Percentiles rank a stretch among this genome's conserved stretches.
Evolutionary conservation across 345 rosid genomes (phyloP).

Genomic region (Populus alba): DNA sequence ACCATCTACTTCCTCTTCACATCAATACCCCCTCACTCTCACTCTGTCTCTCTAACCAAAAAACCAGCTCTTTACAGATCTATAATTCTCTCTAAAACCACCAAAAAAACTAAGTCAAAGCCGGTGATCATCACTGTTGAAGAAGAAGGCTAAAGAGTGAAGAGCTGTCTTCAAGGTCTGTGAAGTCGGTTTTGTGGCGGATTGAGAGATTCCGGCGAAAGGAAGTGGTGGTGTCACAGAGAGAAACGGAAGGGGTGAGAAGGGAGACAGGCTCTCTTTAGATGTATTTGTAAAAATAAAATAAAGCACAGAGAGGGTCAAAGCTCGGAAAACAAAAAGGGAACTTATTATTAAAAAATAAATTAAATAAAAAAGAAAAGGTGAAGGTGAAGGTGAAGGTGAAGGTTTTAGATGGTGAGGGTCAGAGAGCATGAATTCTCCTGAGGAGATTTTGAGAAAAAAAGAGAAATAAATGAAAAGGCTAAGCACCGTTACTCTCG

Average conservation of each 20-base stretch:
- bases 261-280: conserved; percentile 7
- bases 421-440: conserved; percentile 21
- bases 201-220: background rate
- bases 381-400: background rate
- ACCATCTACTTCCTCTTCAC: conserved; percentile 28
- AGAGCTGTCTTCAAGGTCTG: background rate
- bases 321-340: conserved; percentile 25
- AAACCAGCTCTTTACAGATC: conserved; percentile 13
- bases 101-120: conserved; percentile 14
- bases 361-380: background rate
- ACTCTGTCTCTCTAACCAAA: background rate
- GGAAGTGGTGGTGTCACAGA: background rate
- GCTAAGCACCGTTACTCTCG: conserved; percentile 19
- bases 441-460: background rate
- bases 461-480: conserved; percentile 18
- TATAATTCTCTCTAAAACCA: background rate
- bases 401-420: background rate
- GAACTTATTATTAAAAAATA: background rate
- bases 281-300: conserved; percentile 8
- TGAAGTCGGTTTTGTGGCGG: background rate
- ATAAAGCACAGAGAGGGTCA: conserved; percentile 33
- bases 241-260: conserved; percentile 8
- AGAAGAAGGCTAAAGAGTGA: background rate
- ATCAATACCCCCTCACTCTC: conserved; percentile 5
- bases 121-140: conserved; percentile 17